Base-by-base conservation (phyloP, 352 stramenopile species). In the Phytophthora meadii region DNA sequence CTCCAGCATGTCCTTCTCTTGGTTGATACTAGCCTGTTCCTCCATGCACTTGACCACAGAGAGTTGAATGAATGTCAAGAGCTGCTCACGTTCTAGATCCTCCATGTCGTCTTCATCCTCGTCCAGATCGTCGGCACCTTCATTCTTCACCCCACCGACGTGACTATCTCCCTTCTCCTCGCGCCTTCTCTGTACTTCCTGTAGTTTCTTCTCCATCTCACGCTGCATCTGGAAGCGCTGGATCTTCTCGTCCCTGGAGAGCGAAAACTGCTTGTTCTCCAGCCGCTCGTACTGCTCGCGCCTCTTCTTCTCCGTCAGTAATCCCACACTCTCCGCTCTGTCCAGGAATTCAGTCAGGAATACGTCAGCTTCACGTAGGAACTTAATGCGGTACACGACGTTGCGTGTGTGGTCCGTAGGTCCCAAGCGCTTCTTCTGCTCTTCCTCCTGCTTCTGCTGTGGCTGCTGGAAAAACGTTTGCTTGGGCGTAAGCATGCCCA, bases 1-100 rank as follows among this genome's bases (percentile, higher is more conserved):
- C 69, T 95, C 87, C n/a, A 95, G 76, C 84, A 95, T 93, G 25
- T 90, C 84, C 11, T 76, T 87, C 57, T 95, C 87, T 70, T 90
- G 83, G 52, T 90, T 88, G 24, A 93, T 77, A 5, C 79, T 74
- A 9, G 72, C 66, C 65, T 95, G 87, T 39, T 95, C 87, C 22
- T 93, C 85, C 74, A 93, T 88, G 39, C 72, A 72, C 70, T 93
- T 95, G 50, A 93, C 50, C 12, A 93, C 81, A 0, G 81, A 65
- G 44, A 95, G 62, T 50, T 95, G 74, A 46, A 93, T 87, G 60
- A 93, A 93, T 11, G 75, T 85, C 70, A 93, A 76, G n/a, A 95
- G 74, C 61, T 90, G 82, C 64, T 95, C 87, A 11, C 87, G 80
- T 72, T 95, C 87, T 24, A 91, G 47, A n/a, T 95, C 87, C 46